Evolutionary conservation across 2,329 filamentous ascomycete species (phyloP), one percentile per base, ranked within the genome.

Genomic region (Cladosporium sp.): DNA sequence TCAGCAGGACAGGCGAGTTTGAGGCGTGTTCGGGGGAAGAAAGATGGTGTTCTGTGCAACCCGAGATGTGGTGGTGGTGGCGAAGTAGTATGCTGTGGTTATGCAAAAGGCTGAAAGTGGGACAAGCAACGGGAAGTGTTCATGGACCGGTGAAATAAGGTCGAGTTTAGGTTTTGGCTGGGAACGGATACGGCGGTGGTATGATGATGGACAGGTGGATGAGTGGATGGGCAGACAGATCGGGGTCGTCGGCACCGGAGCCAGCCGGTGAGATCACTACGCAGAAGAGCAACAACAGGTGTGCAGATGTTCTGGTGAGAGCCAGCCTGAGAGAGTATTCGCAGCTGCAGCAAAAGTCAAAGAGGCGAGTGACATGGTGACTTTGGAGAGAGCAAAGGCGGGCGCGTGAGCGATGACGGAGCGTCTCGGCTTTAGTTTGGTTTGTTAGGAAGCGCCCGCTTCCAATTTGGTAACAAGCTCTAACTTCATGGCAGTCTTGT

Each of bases 311-410:
- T 33, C n/a, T 13, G 32, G 12, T 33, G n/a, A n/a, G n/a, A n/a
- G n/a, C 22, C 22, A 27, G 22, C 9, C 22, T 27, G 22, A 4
- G 5, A 27, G 22, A 5, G 22, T 27, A 18, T 33, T 43, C 27
- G 40, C 15, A 19, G 40, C 32, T 16, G 40, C 15, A 19, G 40
- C 29, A 19, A 33, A 45, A 45, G 42, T 20, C 42, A 45, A 45
- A 45, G 22, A 33, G 27, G n/a, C 40, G 40, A 43, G 40, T 43
- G 40, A 43, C 38, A 11, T 18, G 12, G 25, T 43, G 25, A 13
- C 12, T 7, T 16, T n/a, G n/a, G n/a, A n/a, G n/a, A n/a, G n/a
- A n/a, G n/a, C n/a, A n/a, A n/a, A n/a, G n/a, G n/a, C n/a, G n/a
- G 4, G 25, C 16, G 15, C 22, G 22, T 27, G 22, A 27, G 22